These are phyloP conservation scores for Talaromyces sp. DNA, from an alignment of 2,329 filamentous ascomycete species.

Conservation along the genomic window DNA sequence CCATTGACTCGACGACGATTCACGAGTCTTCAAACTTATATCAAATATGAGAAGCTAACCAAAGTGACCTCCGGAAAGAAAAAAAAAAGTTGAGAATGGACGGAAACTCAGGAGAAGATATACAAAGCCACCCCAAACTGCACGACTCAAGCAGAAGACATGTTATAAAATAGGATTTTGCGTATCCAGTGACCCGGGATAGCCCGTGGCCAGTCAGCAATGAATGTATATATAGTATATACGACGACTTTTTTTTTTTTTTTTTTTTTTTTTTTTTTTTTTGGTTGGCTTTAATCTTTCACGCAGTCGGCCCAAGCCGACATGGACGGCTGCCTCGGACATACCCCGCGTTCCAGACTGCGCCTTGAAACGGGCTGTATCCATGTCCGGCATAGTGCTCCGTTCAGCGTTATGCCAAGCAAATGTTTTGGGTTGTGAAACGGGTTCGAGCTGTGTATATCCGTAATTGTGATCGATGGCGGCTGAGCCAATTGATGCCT, in stretches of 20 bases:
- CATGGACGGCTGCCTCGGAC: background rate
- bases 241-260: background rate
- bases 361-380: background rate
- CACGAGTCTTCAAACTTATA: background rate
- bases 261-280: background rate
- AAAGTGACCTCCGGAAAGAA: background rate
- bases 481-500: background rate
- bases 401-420: background rate
- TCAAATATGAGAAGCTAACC: background rate
- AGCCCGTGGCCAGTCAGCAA: background rate
- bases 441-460: background rate
- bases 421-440: background rate
- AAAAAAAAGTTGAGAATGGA: background rate
- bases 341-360: constrained; percentile 1
- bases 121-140: background rate
- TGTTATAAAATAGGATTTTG: background rate
- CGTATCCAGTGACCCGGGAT: background rate
- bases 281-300: background rate
- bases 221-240: background rate
- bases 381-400: background rate
- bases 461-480: background rate
- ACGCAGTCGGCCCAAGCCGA: background rate
- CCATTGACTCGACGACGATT: background rate
- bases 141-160: background rate
- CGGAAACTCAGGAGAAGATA: background rate